A percentile compares a stretch with the other conserved stretches of the same genome.
These are phyloP conservation scores for Sarocladium strictum DNA, from an alignment of 2,329 filamentous ascomycete genomes.

Conservation along the genomic window DNA sequence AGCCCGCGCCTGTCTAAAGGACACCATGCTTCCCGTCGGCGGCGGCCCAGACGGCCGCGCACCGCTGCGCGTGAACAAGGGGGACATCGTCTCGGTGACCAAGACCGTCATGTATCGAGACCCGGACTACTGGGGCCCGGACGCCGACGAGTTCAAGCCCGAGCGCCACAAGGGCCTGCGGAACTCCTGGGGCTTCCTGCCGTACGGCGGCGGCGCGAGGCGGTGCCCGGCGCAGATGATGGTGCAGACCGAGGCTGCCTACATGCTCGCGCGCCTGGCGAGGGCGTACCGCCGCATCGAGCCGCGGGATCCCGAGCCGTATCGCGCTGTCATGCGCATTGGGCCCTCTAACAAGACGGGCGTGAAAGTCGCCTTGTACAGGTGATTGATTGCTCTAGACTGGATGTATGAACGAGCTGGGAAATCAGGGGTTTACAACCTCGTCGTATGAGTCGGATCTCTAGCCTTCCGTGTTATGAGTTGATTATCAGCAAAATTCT, in stretches of 20 bases:
- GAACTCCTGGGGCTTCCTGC: constrained; percentile 16
- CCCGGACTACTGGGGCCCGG: constrained; percentile 32
- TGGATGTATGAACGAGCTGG: no score
- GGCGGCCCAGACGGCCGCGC: constrained; percentile 40
- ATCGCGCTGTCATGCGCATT: constrained; percentile 5
- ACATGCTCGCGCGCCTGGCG: constrained; percentile 12
- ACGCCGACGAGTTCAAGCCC: constrained; percentile 35
- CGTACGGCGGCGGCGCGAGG: constrained; percentile 17
- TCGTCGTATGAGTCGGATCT: no score
- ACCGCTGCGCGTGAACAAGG: constrained; percentile 43
- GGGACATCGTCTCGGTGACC: constrained; percentile 32
- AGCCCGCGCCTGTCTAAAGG: constrained; percentile 17
- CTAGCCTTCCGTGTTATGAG: no score
- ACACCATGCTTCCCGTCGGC: constrained; percentile 44
- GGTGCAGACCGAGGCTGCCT: constrained; percentile 16
- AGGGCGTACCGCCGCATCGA: constrained; percentile 16
- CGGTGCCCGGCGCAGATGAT: constrained; percentile 18
- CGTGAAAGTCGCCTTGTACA: constrained; percentile 10
- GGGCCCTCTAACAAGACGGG: constrained; percentile 1
- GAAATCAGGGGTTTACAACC: no score
- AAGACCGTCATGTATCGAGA: constrained; percentile 25
- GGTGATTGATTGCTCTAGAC: no score
- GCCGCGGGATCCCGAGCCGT: constrained; percentile 6
- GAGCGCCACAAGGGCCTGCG: constrained; percentile 26
- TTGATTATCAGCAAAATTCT: no score